phyloP scores from a whole-genome alignment of 2,329 filamentous ascomycete genomes.

The Hypomyces rosellus region DNA sequence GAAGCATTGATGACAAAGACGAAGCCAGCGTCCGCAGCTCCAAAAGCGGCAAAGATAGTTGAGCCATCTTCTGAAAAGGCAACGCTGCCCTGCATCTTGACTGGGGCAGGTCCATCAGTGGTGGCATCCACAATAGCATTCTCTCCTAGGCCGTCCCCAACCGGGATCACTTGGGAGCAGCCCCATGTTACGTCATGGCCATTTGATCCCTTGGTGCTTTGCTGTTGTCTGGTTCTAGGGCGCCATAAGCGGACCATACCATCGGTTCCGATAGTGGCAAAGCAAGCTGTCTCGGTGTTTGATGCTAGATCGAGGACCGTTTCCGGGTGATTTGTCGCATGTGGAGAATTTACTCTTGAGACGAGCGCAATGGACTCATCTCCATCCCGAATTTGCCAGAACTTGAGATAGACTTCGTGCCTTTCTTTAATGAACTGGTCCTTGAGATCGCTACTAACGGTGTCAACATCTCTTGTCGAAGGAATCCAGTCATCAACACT shows the following conservation, averaged over 20 bases:
- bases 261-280: conserved; percentile 82
- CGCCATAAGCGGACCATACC: conserved; percentile 74
- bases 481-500: conserved; percentile 90
- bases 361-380: conserved; percentile 64
- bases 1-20: conserved; percentile 72
- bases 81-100: conserved; percentile 54
- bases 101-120: conserved; percentile 21
- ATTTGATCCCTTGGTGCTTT: conserved; percentile 52
- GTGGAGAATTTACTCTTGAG: conserved; percentile 77
- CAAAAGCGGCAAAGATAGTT: conserved; percentile 64
- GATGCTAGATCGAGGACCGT: conserved; percentile 66
- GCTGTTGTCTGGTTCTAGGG: conserved; percentile 61
- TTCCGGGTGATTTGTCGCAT: conserved; percentile 51
- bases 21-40: conserved; percentile 48
- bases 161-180: conserved; percentile 53
- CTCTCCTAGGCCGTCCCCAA: conserved; percentile 46
- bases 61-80: conserved; percentile 82
- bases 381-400: conserved; percentile 67
- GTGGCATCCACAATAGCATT: conserved; percentile 25
- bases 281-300: conserved; percentile 62
- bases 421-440: conserved; percentile 44
- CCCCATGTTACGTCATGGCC: conserved; percentile 66
- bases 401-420: conserved; percentile 78
- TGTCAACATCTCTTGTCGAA: conserved; percentile 59
- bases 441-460: conserved; percentile 26